Percentiles rank a stretch among this genome's conserved stretches.
Evolutionary conservation across 805 yeast species (phyloP).

Genomic region (Saccharomycopsis sp.): DNA sequence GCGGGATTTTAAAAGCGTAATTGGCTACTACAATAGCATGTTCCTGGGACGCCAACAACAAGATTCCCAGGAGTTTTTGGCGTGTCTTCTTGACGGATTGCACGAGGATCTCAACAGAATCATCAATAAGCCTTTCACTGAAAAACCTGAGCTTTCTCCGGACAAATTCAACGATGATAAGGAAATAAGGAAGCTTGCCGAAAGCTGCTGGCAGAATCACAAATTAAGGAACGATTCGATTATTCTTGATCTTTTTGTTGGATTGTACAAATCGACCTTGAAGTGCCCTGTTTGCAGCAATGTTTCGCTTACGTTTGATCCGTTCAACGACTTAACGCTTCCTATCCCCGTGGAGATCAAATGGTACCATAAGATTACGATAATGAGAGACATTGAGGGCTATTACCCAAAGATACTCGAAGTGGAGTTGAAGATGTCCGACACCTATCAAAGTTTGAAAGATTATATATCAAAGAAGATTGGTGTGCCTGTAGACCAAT

Average conservation of each 20-base stretch:
- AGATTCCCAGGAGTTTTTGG: slow-evolving; percentile 89
- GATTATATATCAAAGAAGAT: slow-evolving; percentile 46
- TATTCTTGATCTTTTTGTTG: slow-evolving; percentile 80
- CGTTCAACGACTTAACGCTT: slow-evolving; percentile 81
- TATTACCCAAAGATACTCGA: slow-evolving; percentile 49
- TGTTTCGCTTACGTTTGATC: slow-evolving; percentile 86
- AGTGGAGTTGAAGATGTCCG: slow-evolving; percentile 62
- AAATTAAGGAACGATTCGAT: slow-evolving; percentile 76
- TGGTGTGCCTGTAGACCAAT: slow-evolving; percentile 22
- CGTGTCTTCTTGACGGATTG: slow-evolving; percentile 78
- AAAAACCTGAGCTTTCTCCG: slow-evolving; percentile 69
- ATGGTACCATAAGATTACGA: slow-evolving; percentile 61
- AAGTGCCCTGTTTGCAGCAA: slow-evolving; percentile 80
- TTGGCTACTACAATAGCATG: slow-evolving; percentile 73
- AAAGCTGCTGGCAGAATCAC: slow-evolving; percentile 75
- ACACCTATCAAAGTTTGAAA: slow-evolving; percentile 59
- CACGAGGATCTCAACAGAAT: slow-evolving; percentile 91
- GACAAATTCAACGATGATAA: slow-evolving; percentile 49
- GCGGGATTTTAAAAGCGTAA: slow-evolving; percentile 64
- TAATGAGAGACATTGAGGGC: slow-evolving; percentile 45
- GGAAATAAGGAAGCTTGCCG: slow-evolving; percentile 58
- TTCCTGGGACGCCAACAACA: slow-evolving; percentile 83
- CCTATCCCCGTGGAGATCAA: slow-evolving; percentile 74
- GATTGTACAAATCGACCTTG: slow-evolving; percentile 83
- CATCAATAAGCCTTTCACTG: slow-evolving; percentile 74